Evolutionary conservation across 148 eudicot species (phyloP).

Genomic region (Chenopodium quinoa): DNA sequence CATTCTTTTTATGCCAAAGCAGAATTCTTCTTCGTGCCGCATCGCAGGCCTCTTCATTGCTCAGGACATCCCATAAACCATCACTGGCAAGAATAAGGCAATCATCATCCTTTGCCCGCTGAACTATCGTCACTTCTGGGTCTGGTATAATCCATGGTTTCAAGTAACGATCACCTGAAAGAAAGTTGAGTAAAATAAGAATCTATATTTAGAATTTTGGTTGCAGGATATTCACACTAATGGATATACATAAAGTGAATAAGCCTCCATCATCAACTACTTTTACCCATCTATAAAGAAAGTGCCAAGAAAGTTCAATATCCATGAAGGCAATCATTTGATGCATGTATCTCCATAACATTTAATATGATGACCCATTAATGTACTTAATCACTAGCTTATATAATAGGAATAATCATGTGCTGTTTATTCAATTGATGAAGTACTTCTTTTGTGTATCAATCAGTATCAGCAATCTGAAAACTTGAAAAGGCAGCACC

Average conservation of each 20-base stretch:
- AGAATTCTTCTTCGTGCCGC: slow-evolving; percentile 52
- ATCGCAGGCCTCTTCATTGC: slow-evolving; percentile 53
- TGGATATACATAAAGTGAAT: not conserved
- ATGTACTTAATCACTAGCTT: too few species aligned
- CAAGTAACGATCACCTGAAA: slow-evolving; percentile 54
- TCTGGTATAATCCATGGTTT: slow-evolving; percentile 60
- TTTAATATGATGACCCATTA: too few species aligned
- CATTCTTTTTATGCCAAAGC: slow-evolving; percentile 54
- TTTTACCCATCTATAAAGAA: too few species aligned
- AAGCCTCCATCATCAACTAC: too few species aligned
- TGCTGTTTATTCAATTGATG: not conserved
- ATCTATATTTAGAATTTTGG: too few species aligned
- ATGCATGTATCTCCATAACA: too few species aligned
- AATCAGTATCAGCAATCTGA: not conserved
- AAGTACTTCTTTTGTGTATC: not conserved
- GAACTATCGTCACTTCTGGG: slow-evolving; percentile 49
- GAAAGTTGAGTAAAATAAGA: not conserved
- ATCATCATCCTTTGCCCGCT: slow-evolving; percentile 47
- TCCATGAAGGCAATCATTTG: too few species aligned
- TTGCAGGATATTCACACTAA: not conserved
- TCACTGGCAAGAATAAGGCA: slow-evolving; percentile 57
- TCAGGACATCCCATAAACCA: slow-evolving; percentile 61
- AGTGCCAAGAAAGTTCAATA: too few species aligned
- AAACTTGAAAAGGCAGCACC: not conserved
- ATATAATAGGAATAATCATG: not conserved